Percentiles rank a stretch among this genome's conserved stretches.
Evolutionary conservation across 2,329 filamentous ascomycete genomes (phyloP).

Genomic region (Epichloe glyceriae): DNA sequence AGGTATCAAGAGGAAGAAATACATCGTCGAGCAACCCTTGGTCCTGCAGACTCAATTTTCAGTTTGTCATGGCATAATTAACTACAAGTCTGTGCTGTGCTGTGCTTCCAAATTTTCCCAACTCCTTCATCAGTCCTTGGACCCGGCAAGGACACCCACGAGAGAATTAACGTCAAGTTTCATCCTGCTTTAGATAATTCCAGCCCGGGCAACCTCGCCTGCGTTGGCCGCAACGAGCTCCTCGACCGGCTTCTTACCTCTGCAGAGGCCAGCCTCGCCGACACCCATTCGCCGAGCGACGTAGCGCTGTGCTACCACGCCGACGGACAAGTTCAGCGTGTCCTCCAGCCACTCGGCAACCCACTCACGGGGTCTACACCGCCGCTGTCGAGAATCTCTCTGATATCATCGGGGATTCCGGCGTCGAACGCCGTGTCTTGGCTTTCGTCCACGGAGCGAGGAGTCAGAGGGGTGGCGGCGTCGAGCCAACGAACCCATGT

Average conservation of each 20-base stretch:
- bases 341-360: conserved; percentile 97
- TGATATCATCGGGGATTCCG: conserved; percentile 64
- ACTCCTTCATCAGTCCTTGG: conserved; percentile 3
- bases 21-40: neutral
- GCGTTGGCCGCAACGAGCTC: conserved; percentile 42
- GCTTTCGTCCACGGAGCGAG: conserved; percentile 37
- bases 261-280: conserved; percentile 58
- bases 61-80: no score
- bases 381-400: conserved; percentile 63
- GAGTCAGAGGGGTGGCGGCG: conserved; percentile 46
- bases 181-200: conserved; percentile 30
- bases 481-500: conserved; percentile 91
- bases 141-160: neutral
- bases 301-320: conserved; percentile 85
- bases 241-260: conserved; percentile 48
- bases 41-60: neutral
- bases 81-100: neutral
- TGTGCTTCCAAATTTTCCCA: neutral
- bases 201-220: conserved; percentile 48
- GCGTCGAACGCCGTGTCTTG: conserved; percentile 20
- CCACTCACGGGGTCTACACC: conserved; percentile 88
- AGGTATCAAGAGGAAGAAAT: neutral
- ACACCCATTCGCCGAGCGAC: conserved; percentile 94
- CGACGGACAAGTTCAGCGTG: conserved; percentile 60
- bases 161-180: no score